Conservation (phyloP, 2,329 filamentous ascomycete species). For the Lomentospora prolificans region DNA sequence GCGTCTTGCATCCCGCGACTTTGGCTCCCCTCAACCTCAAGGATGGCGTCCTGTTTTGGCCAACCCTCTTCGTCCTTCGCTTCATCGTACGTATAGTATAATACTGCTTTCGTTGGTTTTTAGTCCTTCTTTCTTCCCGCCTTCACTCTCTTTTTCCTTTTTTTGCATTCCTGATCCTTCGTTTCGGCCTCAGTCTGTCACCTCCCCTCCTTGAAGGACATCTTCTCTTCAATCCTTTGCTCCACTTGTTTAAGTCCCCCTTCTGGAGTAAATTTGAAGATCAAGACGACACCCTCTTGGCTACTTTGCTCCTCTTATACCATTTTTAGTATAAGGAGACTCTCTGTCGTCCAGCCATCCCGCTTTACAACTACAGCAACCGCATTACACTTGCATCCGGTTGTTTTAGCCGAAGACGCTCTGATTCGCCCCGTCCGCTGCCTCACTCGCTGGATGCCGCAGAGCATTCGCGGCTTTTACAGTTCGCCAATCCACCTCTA, state of each 20-base stretch:
- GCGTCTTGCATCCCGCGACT: neutral
- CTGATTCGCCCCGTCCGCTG: neutral
- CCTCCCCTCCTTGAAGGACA: no score
- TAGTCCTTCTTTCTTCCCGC: no score
- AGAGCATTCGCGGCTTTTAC: neutral
- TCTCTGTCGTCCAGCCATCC: neutral
- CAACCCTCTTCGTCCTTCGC: neutral
- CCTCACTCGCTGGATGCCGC: neutral
- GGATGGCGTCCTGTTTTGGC: neutral
- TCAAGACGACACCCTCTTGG: neutral
- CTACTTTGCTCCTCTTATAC: neutral
- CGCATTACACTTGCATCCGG: neutral
- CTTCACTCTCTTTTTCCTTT: constrained; percentile 1
- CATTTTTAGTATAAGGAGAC: neutral
- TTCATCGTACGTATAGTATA: constrained; percentile 2
- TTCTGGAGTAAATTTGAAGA: neutral
- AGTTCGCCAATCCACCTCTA: neutral
- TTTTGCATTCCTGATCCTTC: constrained; percentile 3
- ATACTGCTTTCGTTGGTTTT: neutral
- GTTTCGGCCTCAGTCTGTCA: neutral
- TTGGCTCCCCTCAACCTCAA: constrained; percentile 3
- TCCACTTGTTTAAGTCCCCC: no score
- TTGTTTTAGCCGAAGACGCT: neutral
- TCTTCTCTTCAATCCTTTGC: neutral
- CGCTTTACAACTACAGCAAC: neutral